Evolutionary conservation across 75 land plant genomes (phyloP).

Genomic region (Ceratopteris richardii): DNA sequence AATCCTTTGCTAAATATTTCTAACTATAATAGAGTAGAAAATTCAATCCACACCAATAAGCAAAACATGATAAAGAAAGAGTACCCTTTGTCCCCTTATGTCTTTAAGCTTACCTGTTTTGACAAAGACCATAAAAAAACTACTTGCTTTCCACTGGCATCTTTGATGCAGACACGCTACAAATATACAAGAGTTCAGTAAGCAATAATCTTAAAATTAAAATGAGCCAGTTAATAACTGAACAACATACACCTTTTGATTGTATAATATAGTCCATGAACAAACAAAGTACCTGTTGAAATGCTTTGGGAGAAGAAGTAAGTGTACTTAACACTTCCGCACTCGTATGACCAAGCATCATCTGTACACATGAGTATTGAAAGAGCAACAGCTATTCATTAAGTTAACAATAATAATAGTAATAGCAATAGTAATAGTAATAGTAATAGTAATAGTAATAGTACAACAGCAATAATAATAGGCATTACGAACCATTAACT

Average conservation of each 20-base stretch:
- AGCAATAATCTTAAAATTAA: neutral
- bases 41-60: too few relatives aligned
- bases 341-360: conserved; percentile 10
- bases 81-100: too few relatives aligned
- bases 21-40: too few relatives aligned
- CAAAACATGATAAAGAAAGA: too few relatives aligned
- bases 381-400: neutral
- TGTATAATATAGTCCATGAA: neutral
- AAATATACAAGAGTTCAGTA: neutral
- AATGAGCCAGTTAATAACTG: neutral
- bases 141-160: conserved; percentile 4
- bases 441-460: too few relatives aligned
- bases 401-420: too few relatives aligned
- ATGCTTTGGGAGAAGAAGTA: neutral
- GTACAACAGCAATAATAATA: too few relatives aligned
- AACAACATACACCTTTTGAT: neutral
- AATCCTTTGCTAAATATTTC: too few relatives aligned
- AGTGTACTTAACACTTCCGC: conserved; percentile 6
- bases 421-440: too few relatives aligned
- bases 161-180: conserved; percentile 8
- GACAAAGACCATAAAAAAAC: conserved; percentile 12
- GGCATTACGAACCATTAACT: too few relatives aligned
- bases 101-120: conserved; percentile 8
- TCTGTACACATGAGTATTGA: neutral
- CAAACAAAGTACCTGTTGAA: conserved; percentile 10